Percentiles rank a stretch among this genome's conserved stretches.
phyloP scores from a whole-genome alignment of 345 rosid species.

The Syzygium aqueum region DNA sequence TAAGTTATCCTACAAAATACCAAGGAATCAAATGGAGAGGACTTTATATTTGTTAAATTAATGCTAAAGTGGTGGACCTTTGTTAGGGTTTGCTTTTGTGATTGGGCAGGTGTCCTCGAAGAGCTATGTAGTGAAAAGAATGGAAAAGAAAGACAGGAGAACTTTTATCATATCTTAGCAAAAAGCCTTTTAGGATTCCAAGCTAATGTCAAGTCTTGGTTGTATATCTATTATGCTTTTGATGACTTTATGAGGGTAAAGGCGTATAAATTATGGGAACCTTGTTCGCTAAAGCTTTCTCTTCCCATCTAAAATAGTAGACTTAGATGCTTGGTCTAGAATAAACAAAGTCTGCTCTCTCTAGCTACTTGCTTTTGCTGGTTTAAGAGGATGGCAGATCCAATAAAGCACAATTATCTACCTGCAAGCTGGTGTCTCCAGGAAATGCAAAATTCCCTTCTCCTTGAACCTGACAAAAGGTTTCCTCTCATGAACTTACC shows the following conservation, averaged over 20 bases:
- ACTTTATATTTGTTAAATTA: background rate
- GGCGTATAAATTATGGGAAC: constrained; percentile 1
- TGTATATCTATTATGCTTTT: background rate
- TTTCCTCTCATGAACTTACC: background rate
- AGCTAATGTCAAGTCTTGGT: constrained; percentile 1
- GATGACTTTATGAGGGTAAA: constrained; percentile 2
- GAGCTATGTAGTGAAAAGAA: background rate
- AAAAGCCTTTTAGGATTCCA: constrained; percentile 9
- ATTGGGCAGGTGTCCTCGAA: background rate
- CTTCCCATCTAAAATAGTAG: background rate
- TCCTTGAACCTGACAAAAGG: constrained; percentile 53
- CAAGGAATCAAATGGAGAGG: background rate
- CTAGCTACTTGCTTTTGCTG: background rate
- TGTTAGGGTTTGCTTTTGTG: background rate
- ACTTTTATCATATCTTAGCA: background rate
- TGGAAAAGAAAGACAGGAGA: background rate
- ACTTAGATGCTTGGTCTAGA: background rate
- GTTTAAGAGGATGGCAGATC: background rate
- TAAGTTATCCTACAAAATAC: background rate
- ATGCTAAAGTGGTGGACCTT: background rate
- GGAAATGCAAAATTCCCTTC: constrained; percentile 70
- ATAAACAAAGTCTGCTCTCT: background rate
- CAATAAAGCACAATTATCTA: background rate
- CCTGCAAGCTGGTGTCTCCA: constrained; percentile 46
- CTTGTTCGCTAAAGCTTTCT: background rate